Conservation (phyloP, 2,329 filamentous ascomycete species). For the Penicillium sp. region DNA sequence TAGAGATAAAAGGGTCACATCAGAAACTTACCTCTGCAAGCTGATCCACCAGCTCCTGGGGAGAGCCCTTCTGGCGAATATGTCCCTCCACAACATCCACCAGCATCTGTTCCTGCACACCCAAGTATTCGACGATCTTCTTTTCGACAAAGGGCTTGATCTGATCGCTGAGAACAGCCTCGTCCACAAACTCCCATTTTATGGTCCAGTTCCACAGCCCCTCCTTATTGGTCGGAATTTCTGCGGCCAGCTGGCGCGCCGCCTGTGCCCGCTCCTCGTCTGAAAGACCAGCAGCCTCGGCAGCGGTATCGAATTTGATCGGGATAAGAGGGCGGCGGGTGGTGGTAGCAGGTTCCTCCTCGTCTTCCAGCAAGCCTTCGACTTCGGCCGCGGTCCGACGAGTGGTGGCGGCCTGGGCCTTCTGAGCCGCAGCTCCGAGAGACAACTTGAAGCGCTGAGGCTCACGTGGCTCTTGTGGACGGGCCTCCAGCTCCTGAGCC, state of each 20-base stretch:
- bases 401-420: slow-evolving; percentile 57
- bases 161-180: slow-evolving; percentile 77
- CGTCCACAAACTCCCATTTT: slow-evolving; percentile 88
- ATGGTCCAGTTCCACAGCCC: slow-evolving; percentile 91
- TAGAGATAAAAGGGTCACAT: not conserved
- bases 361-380: slow-evolving; percentile 90
- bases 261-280: slow-evolving; percentile 86
- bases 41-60: slow-evolving; percentile 80
- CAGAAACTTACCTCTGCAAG: slow-evolving; percentile 70
- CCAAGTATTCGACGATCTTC: slow-evolving; percentile 95
- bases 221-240: slow-evolving; percentile 84
- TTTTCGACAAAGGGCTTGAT: slow-evolving; percentile 94
- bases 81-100: slow-evolving; percentile 92
- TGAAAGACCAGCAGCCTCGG: slow-evolving; percentile 67
- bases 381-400: slow-evolving; percentile 89
- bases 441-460: slow-evolving; percentile 90
- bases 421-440: slow-evolving; percentile 83
- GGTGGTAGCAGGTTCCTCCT: slow-evolving; percentile 73
- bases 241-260: slow-evolving; percentile 76
- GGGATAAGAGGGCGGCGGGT: slow-evolving; percentile 76
- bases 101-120: slow-evolving; percentile 92
- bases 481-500: slow-evolving; percentile 68
- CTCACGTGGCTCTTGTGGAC: slow-evolving; percentile 45
- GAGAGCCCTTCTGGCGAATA: slow-evolving; percentile 70
- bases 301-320: slow-evolving; percentile 74